These are phyloP conservation scores for Cryptococcus sp. DNA, from an alignment of 1,284 basidiomycete species.

Conservation along the genomic window DNA sequence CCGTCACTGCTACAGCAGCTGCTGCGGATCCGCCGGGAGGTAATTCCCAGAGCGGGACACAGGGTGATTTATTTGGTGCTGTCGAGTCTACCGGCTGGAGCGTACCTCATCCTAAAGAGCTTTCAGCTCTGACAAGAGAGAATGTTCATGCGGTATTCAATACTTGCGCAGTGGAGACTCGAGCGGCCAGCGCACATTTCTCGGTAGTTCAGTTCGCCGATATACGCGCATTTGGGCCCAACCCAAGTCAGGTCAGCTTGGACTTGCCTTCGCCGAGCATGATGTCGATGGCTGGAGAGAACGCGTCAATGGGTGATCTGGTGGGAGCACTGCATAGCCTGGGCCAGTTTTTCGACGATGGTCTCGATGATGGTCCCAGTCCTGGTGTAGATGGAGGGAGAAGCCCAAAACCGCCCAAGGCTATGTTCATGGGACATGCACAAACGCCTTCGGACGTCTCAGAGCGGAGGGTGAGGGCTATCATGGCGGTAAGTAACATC, in stretches of 20 bases:
- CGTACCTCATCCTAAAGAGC: conserved; percentile 66
- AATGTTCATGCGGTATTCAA: conserved; percentile 83
- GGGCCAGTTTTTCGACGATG: conserved; percentile 78
- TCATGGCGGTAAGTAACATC: conserved; percentile 36
- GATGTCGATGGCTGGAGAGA: conserved; percentile 60
- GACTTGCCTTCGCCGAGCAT: conserved; percentile 33
- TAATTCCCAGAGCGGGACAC: conserved; percentile 46
- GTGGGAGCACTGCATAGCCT: conserved; percentile 84
- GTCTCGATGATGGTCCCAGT: conserved; percentile 16
- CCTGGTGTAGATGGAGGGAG: neutral
- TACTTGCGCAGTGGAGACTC: conserved; percentile 67
- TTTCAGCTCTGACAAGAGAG: conserved; percentile 65
- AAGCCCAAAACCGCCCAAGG: neutral
- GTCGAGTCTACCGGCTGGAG: conserved; percentile 83
- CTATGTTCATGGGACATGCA: conserved; percentile 18
- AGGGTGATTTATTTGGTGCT: conserved; percentile 71
- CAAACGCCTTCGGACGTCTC: conserved; percentile 24
- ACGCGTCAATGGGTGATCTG: conserved; percentile 69
- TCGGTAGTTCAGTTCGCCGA: conserved; percentile 51
- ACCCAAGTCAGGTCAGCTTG: conserved; percentile 23
- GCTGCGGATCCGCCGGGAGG: conserved; percentile 64
- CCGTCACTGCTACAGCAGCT: conserved; percentile 69
- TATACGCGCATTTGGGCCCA: conserved; percentile 21
- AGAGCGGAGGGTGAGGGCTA: conserved; percentile 31
- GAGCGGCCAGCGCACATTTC: conserved; percentile 53